Percentiles rank a stretch among this genome's conserved stretches.
phyloP scores from a whole-genome alignment of 345 rosid genomes.

The Hibiscus syriacus region DNA sequence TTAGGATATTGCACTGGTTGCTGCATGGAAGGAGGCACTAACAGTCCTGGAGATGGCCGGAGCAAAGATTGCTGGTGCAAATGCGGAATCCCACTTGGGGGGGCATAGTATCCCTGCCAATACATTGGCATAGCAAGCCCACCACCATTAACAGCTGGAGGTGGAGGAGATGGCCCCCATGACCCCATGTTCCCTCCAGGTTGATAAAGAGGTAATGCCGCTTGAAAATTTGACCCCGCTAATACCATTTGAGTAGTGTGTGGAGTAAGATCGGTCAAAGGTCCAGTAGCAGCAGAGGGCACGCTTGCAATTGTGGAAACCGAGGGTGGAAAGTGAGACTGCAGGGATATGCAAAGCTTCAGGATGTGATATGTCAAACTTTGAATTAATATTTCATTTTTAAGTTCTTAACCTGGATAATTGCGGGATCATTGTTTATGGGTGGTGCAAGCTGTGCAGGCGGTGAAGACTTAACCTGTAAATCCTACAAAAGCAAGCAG shows the following conservation, averaged over 20 bases:
- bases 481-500: slow-evolving; percentile 46
- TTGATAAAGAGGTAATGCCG: slow-evolving; percentile 68
- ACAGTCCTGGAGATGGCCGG: slow-evolving; percentile 65
- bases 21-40: slow-evolving; percentile 62
- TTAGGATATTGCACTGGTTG: slow-evolving; percentile 70
- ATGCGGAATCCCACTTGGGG: slow-evolving; percentile 75
- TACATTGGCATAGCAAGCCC: slow-evolving; percentile 80
- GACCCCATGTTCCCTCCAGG: slow-evolving; percentile 76
- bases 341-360: slow-evolving; percentile 19
- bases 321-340: slow-evolving; percentile 83
- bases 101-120: slow-evolving; percentile 84
- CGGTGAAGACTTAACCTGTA: slow-evolving; percentile 90
- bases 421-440: slow-evolving; percentile 84
- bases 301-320: slow-evolving; percentile 46
- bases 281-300: slow-evolving; percentile 50
- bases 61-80: slow-evolving; percentile 78
- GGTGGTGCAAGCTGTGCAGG: slow-evolving; percentile 60
- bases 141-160: slow-evolving; percentile 47
- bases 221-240: slow-evolving; percentile 64
- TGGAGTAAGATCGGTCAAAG: slow-evolving; percentile 46
- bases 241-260: slow-evolving; percentile 53
- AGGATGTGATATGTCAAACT: slow-evolving; percentile 10
- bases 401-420: slow-evolving; percentile 59
- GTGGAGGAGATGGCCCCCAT: slow-evolving; percentile 71
- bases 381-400: background rate